A percentile compares a stretch with the other conserved stretches of the same genome.
These are phyloP conservation scores for Aspergillus versicolor DNA, from an alignment of 2,329 filamentous ascomycete genomes.

Conservation along the genomic window DNA sequence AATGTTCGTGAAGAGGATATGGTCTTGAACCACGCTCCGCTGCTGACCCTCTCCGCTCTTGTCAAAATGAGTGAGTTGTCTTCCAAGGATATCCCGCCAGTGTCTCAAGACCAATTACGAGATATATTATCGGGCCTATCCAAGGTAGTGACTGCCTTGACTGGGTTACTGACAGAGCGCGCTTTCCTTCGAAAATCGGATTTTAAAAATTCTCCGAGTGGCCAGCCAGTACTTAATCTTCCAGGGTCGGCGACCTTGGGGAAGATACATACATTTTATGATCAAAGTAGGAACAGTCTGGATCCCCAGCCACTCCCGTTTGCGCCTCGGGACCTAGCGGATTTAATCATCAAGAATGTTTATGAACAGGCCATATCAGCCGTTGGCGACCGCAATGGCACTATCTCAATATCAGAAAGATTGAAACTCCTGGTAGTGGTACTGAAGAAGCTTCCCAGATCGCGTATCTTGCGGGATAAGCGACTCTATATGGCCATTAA, in stretches of 20 bases:
- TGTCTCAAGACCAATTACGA: conserved; percentile 18
- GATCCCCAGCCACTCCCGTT: conserved; percentile 64
- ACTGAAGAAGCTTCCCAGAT: conserved; percentile 40
- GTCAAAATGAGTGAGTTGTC: conserved; percentile 44
- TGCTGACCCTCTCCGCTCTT: conserved; percentile 67
- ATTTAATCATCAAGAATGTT: conserved; percentile 64
- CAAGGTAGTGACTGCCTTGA: conserved; percentile 30
- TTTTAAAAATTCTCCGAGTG: conserved; percentile 23
- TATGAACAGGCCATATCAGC: conserved; percentile 35
- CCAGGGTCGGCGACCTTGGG: conserved; percentile 52
- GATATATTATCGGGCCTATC: conserved; percentile 26
- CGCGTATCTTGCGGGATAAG: conserved; percentile 33
- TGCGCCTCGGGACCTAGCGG: conserved; percentile 54
- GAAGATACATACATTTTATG: conserved; percentile 66
- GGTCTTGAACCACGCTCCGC: conserved; percentile 78
- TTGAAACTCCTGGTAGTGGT: conserved; percentile 59
- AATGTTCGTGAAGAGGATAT: conserved; percentile 97
- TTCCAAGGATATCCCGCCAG: conserved; percentile 9
- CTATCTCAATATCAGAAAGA: conserved; percentile 55
- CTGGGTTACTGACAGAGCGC: conserved; percentile 47
- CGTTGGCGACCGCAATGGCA: conserved; percentile 25
- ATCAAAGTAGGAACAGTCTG: conserved; percentile 67
- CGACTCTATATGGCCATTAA: conserved; percentile 37
- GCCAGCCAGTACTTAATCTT: conserved; percentile 15
- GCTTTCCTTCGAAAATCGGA: conserved; percentile 50